Evolutionary conservation across 345 rosid species (phyloP), one percentile per base, ranked within the genome.

Genomic region (Eutrema heterophyllum): DNA sequence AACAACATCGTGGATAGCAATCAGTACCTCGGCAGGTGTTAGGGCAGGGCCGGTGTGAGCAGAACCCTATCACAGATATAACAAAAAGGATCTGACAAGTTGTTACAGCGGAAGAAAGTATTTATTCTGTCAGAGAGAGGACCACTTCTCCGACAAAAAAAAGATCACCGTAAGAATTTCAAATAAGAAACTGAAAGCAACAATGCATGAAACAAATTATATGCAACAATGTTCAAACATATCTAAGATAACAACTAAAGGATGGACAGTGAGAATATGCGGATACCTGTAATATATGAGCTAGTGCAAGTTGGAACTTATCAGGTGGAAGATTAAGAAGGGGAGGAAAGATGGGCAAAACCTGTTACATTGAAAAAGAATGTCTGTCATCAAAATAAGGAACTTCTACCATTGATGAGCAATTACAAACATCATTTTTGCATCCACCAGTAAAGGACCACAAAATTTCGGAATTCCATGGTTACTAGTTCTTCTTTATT

Each of bases 11-110:
- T 94, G 99, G 76, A 94, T 94, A 71, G 99, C 96, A 75, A 94
- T 92, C 81, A 94, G 81, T 51, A 94, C 99, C 82, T 94, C 99
- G 21, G 90, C 96, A 36, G 99, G 99, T 32, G 97, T 94, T 80
- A 94, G 83, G 51, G 99, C 99, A 73, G 99, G 99, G 79, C 99
- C 97, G 4, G 97, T 89, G 78, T 92, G 96, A 70, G 99, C 96
- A 57, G 99, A 89, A 81, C 99, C 99, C 99, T 94, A 90, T 68
- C 78, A 81, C 71, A 41, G 60, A 74, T 38, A 67, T 46, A 66
- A 67, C 41, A 67, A 60, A 52, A 45, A 70, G 6, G 49, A 64
- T 39, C 32, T n/a, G 67, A 58, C 5, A 39, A 49, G 49, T 64
- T 52, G 46, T 60, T 39, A 71, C 60, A 58, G 14, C 6, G 67